Base-by-base conservation (phyloP, 1,284 basidiomycete species). In the Melampsora larici-populina region DNA sequence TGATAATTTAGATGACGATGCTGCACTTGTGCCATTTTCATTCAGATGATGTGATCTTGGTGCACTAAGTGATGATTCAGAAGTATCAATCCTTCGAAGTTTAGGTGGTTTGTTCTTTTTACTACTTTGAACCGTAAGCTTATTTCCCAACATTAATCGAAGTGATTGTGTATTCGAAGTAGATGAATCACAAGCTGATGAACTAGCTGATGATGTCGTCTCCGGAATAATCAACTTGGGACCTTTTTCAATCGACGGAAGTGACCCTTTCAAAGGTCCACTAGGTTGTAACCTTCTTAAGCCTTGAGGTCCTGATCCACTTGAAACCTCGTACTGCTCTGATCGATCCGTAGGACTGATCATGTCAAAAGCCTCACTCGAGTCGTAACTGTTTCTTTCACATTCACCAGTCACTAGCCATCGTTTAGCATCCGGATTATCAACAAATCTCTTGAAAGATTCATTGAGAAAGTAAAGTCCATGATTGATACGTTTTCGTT, bases 31-130 rank as follows among this genome's bases (percentile, higher is more conserved):
- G 4, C 29, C 29, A 58, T n/a, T 58, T 58, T 29, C n/a, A 33
- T 65, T 21, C 36, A 40, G 29, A 65, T 26, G 63, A 43, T 31
- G 29, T 13, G 63, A 58, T 15, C 72, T 63, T 49, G 70, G 58
- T 26, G 72, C 46, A 33, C 72, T 26, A 15, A 75, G 62, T 40
- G 43, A 24, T 2, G 64, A 66, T 67, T 75, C 72, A 29, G 72
- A 75, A 29, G 72, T 75, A n/a, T 75, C 72, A 11, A 75, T 75
- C 33, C 64, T 66, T 29, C 72, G 46, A 7, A 75, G 51, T 18
- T 75, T 75, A 46, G 72, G 72, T 24, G 72, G 72, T 51, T 75
- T 75, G 13, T 18, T 36, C 36, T 67, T 75, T 4, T 24, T 40
- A 11, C 24, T 17, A 43, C 18, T 8, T 29, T 36, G 21, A 31